A percentile compares a stretch with the other conserved stretches of the same genome.
These are phyloP conservation scores for Kodamaea suecica DNA, from an alignment of 1,139 yeast genomes.

Conservation along the genomic window DNA sequence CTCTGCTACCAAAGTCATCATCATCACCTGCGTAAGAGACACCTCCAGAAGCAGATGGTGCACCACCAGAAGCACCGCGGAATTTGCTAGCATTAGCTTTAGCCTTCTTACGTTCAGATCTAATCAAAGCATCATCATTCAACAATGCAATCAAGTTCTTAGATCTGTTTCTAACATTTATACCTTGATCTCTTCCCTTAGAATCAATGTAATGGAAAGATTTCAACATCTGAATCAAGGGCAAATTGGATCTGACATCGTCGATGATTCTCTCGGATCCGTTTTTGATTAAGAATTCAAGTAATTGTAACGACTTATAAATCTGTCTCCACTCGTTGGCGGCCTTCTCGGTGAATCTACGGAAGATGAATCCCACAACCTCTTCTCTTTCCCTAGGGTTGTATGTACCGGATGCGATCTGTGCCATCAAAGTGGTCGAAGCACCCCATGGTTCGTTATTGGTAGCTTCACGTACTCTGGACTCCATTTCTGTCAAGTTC, in stretches of 20 bases:
- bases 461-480: constrained; percentile 95
- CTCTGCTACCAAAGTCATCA: constrained; percentile 53
- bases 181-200: constrained; percentile 94
- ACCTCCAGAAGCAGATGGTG: constrained; percentile 40
- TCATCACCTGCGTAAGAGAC: constrained; percentile 43
- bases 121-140: constrained; percentile 71
- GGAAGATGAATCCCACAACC: constrained; percentile 64
- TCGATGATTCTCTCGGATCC: constrained; percentile 95
- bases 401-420: constrained; percentile 92
- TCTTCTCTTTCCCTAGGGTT: constrained; percentile 81
- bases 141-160: constrained; percentile 69
- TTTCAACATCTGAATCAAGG: constrained; percentile 82
- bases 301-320: constrained; percentile 84
- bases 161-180: constrained; percentile 89
- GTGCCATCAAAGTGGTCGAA: constrained; percentile 84
- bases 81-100: constrained; percentile 80
- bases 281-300: constrained; percentile 86
- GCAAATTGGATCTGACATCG: constrained; percentile 82
- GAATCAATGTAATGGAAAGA: constrained; percentile 93
- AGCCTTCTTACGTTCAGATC: constrained; percentile 86
- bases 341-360: constrained; percentile 89
- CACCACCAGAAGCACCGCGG: constrained; percentile 60
- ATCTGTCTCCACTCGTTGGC: constrained; percentile 99
- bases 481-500: constrained; percentile 93
- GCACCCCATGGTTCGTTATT: constrained; percentile 99